Evolutionary conservation across 2,329 filamentous ascomycete genomes (phyloP), one percentile per base, ranked within the genome.

Genomic region (Chalara sp.): DNA sequence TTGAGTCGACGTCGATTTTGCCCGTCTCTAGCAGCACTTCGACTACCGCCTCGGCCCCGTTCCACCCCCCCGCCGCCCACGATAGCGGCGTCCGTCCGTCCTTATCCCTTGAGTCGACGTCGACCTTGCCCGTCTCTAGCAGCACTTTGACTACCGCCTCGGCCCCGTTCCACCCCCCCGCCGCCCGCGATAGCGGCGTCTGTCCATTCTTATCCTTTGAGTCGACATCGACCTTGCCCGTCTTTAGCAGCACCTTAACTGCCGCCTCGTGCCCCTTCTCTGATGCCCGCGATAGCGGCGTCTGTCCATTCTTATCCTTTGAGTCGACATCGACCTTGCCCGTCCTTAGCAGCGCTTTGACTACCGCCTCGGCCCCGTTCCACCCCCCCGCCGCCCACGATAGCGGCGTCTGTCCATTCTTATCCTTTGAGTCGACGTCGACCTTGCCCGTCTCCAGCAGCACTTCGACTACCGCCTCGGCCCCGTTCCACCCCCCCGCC

Each of bases 401-500:
- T n/a, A 61, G 55, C 35, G 58, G 11, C 8, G 4, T 30, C 29
- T 28, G 44, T 21, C 44, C 32, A 1, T 6, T 2, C 6, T 21
- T 13, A 35, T 48, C 35, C 31, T 48, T 51, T 0, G 44, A 47
- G 13, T 48, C 33, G 5, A 30, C 33, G 2, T 29, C 44, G 4
- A 48, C 43, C 6, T 50, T 5, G 35, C 43, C 44, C 12, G 5
- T 35, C 2, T 48, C 29, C 5, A 51, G 1, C 2, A 51, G 49
- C 7, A 51, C 7, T 31, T 47, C 12, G 5, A 47, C 35, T 8
- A 47, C 40, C 5, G 21, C 3, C 21, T 21, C 8, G 7, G 44
- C 8, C 11, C 69, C 58, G 6, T 64, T 43, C n/a, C 61, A 59
- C 41, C 46, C 48, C 31, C 59, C 49, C 32, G 61, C 50, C 32